Percentiles rank a stretch among this genome's conserved stretches.
These are phyloP conservation scores for Barnettozyma salicaria DNA, from an alignment of 805 yeast genomes.

Conservation along the genomic window DNA sequence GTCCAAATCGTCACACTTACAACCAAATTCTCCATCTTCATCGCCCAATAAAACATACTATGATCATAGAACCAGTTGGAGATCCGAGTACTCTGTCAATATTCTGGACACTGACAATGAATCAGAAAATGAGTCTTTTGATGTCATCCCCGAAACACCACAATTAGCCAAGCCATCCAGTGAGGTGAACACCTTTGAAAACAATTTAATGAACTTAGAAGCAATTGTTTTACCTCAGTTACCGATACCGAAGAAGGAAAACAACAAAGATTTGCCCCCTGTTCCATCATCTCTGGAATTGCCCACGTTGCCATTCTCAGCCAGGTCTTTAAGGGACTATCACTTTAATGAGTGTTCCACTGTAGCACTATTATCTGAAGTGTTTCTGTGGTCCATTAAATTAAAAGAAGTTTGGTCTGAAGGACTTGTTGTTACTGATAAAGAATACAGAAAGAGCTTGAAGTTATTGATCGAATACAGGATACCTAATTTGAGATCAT, in stretches of 20 bases:
- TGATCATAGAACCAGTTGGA: constrained; percentile 26
- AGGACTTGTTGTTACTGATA: constrained; percentile 41
- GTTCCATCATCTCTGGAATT: constrained; percentile 35
- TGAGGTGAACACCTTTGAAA: neutral
- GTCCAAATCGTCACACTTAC: constrained; percentile 6
- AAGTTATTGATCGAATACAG: constrained; percentile 46
- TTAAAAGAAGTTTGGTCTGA: constrained; percentile 48
- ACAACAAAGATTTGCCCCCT: constrained; percentile 31
- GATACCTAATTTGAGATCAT: constrained; percentile 43
- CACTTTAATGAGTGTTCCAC: constrained; percentile 43
- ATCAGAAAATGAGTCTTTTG: constrained; percentile 3
- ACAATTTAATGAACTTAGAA: constrained; percentile 7
- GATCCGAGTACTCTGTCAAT: constrained; percentile 22
- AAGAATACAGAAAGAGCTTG: constrained; percentile 49
- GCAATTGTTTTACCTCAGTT: constrained; percentile 12
- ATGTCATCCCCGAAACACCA: neutral
- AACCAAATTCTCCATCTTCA: constrained; percentile 16
- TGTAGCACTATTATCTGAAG: constrained; percentile 41
- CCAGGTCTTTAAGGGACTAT: constrained; percentile 40
- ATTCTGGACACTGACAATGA: constrained; percentile 12
- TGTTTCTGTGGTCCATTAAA: constrained; percentile 49
- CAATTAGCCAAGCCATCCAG: constrained; percentile 7
- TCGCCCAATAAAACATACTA: constrained; percentile 25
- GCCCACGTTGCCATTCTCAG: constrained; percentile 53
- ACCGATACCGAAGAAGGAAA: neutral